These are phyloP conservation scores for Sugiyamaella mastotermitis DNA, from an alignment of 805 yeast species.

Conservation along the genomic window DNA sequence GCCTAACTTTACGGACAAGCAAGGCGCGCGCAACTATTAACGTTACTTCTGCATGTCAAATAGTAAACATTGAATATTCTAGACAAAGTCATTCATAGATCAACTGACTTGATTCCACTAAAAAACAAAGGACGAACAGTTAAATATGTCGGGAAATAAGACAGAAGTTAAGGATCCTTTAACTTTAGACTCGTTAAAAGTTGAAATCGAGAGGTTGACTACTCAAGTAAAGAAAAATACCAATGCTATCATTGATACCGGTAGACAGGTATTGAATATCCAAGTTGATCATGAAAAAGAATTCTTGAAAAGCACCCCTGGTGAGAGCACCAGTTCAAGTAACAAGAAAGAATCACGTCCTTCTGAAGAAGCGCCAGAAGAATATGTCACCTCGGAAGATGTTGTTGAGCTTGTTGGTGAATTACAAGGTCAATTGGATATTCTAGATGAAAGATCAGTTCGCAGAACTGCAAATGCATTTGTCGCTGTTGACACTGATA, in stretches of 20 bases:
- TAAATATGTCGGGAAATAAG: no score
- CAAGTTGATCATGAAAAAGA: conserved; percentile 49
- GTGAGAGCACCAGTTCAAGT: conserved; percentile 8
- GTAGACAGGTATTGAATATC: conserved; percentile 65
- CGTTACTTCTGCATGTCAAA: no score
- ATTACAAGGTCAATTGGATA: conserved; percentile 79
- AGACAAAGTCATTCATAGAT: no score
- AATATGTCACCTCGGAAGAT: conserved; percentile 68
- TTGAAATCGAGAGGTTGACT: conserved; percentile 18
- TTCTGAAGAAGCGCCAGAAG: conserved; percentile 12
- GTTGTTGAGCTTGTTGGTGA: conserved; percentile 83
- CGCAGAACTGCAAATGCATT: conserved; percentile 63
- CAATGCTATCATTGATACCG: conserved; percentile 63
- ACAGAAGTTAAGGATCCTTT: no score
- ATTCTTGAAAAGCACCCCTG: conserved; percentile 20
- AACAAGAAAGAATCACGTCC: conserved; percentile 8
- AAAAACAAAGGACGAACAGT: no score
- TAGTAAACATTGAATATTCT: no score
- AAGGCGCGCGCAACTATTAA: no score
- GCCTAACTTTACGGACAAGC: no score
- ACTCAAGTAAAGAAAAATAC: conserved; percentile 60
- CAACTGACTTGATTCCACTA: no score
- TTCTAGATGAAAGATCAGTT: conserved; percentile 65
- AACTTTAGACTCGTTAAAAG: conserved; percentile 1
- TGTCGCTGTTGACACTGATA: conserved; percentile 36